phyloP scores from a whole-genome alignment of 768 basidiomycete species.

The Podaxis sp. region DNA sequence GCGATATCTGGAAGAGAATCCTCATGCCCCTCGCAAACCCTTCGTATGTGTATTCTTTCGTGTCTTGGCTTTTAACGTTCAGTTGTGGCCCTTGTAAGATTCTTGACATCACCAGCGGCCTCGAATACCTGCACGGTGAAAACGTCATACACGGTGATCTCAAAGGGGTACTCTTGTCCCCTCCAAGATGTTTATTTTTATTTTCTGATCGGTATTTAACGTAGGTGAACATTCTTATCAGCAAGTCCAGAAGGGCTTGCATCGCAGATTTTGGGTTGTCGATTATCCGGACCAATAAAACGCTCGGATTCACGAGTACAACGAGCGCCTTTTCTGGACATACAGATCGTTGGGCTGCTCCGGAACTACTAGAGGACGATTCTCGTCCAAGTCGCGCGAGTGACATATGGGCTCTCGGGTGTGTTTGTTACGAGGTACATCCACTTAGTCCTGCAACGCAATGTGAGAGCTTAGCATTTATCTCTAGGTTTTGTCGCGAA shows the following conservation, averaged over 20 bases:
- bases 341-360: conserved; percentile 19
- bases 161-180: conserved; percentile 15
- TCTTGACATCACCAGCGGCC: conserved; percentile 14
- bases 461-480: background rate
- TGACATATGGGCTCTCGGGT: conserved; percentile 21
- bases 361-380: conserved; percentile 15
- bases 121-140: conserved; percentile 18
- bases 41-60: background rate
- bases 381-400: conserved; percentile 3
- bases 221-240: conserved; percentile 18
- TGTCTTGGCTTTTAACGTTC: background rate
- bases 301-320: conserved; percentile 1
- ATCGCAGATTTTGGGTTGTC: conserved; percentile 20
- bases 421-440: conserved; percentile 20
- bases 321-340: background rate
- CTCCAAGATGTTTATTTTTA: background rate
- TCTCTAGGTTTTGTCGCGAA: background rate
- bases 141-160: conserved; percentile 19
- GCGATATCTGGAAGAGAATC: conserved; percentile 12
- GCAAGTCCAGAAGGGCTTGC: conserved; percentile 14
- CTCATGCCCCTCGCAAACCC: background rate
- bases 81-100: background rate
- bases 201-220: no score
- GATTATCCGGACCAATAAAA: conserved; percentile 11
- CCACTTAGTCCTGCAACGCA: background rate